These are phyloP conservation scores for Tanacetum coccineum DNA, from an alignment of 129 eudicot genomes.

Conservation along the genomic window DNA sequence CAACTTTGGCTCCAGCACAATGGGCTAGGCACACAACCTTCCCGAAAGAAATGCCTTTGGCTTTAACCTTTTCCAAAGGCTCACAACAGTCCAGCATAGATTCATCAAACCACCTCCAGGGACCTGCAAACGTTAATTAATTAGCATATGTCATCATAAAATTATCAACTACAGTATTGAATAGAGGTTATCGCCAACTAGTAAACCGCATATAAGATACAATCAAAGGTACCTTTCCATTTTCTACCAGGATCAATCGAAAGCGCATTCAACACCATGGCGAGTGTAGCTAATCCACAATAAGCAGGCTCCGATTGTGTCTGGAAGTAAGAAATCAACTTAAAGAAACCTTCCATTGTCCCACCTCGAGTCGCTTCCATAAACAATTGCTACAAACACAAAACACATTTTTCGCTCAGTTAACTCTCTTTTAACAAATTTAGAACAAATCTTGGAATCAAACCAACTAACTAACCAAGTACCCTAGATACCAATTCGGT, in stretches of 20 bases:
- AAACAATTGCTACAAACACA: conserved; percentile 87
- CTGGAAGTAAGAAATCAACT: conserved; percentile 88
- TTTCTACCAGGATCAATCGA: conserved; percentile 95
- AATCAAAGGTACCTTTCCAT: conserved; percentile 78
- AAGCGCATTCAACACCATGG: conserved; percentile 98
- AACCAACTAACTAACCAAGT: too few species aligned
- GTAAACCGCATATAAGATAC: not conserved
- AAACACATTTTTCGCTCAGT: too few species aligned
- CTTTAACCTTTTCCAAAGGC: conserved; percentile 85
- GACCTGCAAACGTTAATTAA: conserved; percentile 47
- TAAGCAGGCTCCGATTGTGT: conserved; percentile 99
- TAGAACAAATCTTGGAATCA: too few species aligned
- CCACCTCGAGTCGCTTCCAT: conserved; percentile 88
- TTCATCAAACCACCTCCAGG: conserved; percentile 99
- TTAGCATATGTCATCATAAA: conserved; percentile 1
- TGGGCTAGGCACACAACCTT: conserved; percentile 90
- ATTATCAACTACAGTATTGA: not conserved
- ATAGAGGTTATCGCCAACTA: not conserved
- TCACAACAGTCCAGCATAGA: conserved; percentile 96
- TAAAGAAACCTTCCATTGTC: conserved; percentile 92
- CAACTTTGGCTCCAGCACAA: conserved; percentile 93
- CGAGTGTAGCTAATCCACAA: conserved; percentile 95
- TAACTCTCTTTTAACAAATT: too few species aligned
- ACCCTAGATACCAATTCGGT: too few species aligned
- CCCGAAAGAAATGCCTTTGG: conserved; percentile 88